Percentiles rank a stretch among this genome's conserved stretches.
Evolutionary conservation across 306 rosid genomes (phyloP).

Genomic region (Hippophae gyantsensis): DNA sequence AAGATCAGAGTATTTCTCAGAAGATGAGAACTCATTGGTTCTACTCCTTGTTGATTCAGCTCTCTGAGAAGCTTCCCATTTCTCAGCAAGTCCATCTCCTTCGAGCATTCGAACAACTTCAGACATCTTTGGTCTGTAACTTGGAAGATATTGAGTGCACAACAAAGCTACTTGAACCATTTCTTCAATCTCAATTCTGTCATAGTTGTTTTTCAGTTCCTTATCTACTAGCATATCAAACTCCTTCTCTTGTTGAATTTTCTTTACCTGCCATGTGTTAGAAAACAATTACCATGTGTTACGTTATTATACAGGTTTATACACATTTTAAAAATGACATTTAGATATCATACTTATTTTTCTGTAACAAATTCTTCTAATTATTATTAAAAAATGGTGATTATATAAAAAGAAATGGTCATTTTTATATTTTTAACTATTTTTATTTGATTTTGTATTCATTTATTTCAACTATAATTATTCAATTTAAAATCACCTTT

Average conservation of each 20-base stretch:
- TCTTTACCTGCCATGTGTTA: constrained; percentile 56
- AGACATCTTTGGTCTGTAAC: constrained; percentile 85
- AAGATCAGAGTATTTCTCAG: constrained; percentile 84
- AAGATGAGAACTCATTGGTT: constrained; percentile 72
- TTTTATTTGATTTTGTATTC: too few species aligned
- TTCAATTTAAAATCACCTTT: too few species aligned
- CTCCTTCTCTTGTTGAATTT: constrained; percentile 79
- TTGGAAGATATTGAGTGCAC: constrained; percentile 79
- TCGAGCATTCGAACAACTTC: constrained; percentile 96
- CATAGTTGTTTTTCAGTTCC: constrained; percentile 56
- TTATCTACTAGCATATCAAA: constrained; percentile 73
- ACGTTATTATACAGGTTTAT: too few species aligned
- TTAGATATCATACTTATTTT: too few species aligned
- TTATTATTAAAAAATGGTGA: too few species aligned
- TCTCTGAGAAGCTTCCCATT: constrained; percentile 92
- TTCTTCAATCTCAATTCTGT: constrained; percentile 77
- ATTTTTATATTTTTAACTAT: too few species aligned
- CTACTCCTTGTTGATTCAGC: constrained; percentile 67
- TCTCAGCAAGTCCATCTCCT: constrained; percentile 96
- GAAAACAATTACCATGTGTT: too few species aligned
- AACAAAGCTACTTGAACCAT: constrained; percentile 78
- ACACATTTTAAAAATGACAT: too few species aligned
- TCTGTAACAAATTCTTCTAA: too few species aligned
- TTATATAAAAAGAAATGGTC: too few species aligned
- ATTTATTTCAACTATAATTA: too few species aligned